Conservation (phyloP, 1,284 basidiomycete species). For the Butyriboletus regius region DNA sequence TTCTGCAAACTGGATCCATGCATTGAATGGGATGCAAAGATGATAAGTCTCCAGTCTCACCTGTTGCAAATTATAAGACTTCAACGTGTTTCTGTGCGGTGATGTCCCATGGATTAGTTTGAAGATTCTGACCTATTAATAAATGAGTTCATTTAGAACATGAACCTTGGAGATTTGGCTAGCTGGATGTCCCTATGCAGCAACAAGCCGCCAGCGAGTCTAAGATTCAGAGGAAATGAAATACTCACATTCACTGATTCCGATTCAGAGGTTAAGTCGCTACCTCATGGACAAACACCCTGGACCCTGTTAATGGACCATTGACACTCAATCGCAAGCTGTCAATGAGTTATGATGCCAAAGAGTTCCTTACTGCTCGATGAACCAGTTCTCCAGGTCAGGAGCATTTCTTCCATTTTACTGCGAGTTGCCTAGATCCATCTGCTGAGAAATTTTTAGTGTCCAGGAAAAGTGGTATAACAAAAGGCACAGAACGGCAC, state of each 20-base stretch:
- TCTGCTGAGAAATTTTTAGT: slow-evolving; percentile 60
- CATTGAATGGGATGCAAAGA: slow-evolving; percentile 8
- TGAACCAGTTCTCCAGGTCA: slow-evolving; percentile 83
- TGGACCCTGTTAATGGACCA: slow-evolving; percentile 16
- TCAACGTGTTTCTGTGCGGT: slow-evolving; percentile 57
- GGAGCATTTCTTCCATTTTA: slow-evolving; percentile 93
- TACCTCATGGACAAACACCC: slow-evolving; percentile 56
- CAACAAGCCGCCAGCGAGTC: slow-evolving; percentile 5
- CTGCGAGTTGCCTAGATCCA: slow-evolving; percentile 64
- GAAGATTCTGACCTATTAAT: slow-evolving; percentile 63
- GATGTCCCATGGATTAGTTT: slow-evolving; percentile 60
- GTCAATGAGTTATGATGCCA: slow-evolving; percentile 51
- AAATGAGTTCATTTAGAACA: slow-evolving; percentile 69
- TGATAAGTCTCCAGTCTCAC: slow-evolving; percentile 36
- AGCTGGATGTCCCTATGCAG: slow-evolving; percentile 27
- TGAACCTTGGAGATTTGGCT: slow-evolving; percentile 59
- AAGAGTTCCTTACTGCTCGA: slow-evolving; percentile 77
- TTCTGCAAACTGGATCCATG: slow-evolving; percentile 54
- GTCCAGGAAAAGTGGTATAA: slow-evolving; percentile 73
- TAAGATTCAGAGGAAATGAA: background rate
- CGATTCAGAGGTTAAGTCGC: slow-evolving; percentile 36
- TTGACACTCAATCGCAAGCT: slow-evolving; percentile 70
- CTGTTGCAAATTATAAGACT: slow-evolving; percentile 53
- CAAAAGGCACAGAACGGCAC: slow-evolving; percentile 67
- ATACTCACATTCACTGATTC: slow-evolving; percentile 30